Percentiles rank a stretch among this genome's conserved stretches.
Conservation (phyloP, 495 filamentous ascomycete species). For the Tuber melanosporum region DNA sequence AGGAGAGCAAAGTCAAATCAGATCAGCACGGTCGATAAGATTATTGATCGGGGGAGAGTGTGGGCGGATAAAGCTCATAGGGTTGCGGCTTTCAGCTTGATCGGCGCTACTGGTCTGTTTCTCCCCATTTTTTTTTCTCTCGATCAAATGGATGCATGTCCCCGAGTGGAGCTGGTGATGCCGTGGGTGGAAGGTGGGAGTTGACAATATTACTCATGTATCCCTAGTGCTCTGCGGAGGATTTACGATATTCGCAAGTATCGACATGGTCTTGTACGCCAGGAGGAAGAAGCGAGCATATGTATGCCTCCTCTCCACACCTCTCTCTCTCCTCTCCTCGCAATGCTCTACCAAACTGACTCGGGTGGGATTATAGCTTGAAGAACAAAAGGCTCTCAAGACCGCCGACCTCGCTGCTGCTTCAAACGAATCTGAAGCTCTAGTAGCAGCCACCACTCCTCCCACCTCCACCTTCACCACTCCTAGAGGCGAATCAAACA, state of each 20-base stretch:
- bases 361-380: slow-evolving; percentile 9
- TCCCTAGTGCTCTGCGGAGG: slow-evolving; percentile 60
- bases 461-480: slow-evolving; percentile 28
- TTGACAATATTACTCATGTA: slow-evolving; percentile 17
- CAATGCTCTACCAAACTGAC: slow-evolving; percentile 1
- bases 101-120: slow-evolving; percentile 69
- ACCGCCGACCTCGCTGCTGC: slow-evolving; percentile 19
- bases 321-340: neutral
- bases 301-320: neutral
- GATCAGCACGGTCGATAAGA: slow-evolving; percentile 55
- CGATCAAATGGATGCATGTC: slow-evolving; percentile 3
- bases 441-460: slow-evolving; percentile 18
- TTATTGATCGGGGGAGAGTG: slow-evolving; percentile 60
- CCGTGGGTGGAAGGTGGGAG: neutral
- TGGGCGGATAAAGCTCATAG: slow-evolving; percentile 81
- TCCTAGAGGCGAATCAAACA: slow-evolving; percentile 9
- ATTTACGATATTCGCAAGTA: slow-evolving; percentile 70
- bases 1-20: slow-evolving; percentile 60
- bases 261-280: slow-evolving; percentile 85
- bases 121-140: neutral
- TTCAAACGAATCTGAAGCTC: slow-evolving; percentile 35
- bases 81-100: slow-evolving; percentile 63
- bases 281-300: slow-evolving; percentile 51
- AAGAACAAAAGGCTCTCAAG: slow-evolving; percentile 20
- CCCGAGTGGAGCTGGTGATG: neutral